Conservation (phyloP, 306 rosid species). For the Cucumis melo region DNA sequence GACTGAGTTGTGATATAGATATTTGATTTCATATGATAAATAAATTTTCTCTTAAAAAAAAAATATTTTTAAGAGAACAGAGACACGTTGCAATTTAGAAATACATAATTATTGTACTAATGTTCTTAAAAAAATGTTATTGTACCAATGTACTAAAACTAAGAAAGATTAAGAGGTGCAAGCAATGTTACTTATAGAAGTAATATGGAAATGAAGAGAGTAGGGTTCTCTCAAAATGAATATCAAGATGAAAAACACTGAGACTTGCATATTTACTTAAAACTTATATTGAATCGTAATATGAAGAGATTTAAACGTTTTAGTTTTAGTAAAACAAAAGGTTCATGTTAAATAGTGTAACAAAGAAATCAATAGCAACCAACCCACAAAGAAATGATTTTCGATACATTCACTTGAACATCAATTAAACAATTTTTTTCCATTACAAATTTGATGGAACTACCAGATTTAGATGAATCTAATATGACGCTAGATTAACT, state of each 20-base stretch:
- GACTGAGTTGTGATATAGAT: background rate
- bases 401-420: background rate
- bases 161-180: background rate
- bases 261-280: background rate
- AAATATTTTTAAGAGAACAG: background rate
- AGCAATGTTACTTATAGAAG: background rate
- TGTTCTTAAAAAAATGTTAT: background rate
- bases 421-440: background rate
- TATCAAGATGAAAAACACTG: background rate
- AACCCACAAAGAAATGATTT: background rate
- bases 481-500: conserved; percentile 11
- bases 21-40: background rate
- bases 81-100: background rate
- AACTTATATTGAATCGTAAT: background rate
- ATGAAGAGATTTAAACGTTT: background rate
- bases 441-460: background rate
- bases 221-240: background rate
- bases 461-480: background rate
- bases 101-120: background rate
- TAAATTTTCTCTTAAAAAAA: background rate
- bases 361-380: background rate
- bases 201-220: background rate
- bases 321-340: background rate
- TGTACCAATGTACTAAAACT: background rate
- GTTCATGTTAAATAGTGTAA: background rate